Conservation (phyloP, 2,329 filamentous ascomycete genomes). For the Fusarium sambucinum region DNA sequence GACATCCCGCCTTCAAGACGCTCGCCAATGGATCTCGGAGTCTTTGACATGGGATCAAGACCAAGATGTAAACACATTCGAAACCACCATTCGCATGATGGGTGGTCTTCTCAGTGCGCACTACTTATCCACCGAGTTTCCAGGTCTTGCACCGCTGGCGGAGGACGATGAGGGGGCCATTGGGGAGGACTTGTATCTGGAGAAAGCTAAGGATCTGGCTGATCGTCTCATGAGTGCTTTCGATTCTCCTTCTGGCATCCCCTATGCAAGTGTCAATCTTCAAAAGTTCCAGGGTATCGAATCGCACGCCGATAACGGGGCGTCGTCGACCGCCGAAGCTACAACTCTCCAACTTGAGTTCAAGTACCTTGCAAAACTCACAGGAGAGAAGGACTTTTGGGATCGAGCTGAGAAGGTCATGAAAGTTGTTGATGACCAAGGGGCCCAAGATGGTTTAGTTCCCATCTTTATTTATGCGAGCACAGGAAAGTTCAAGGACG, state of each 20-base stretch:
- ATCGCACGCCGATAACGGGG: conserved; percentile 86
- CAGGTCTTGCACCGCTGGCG: conserved; percentile 78
- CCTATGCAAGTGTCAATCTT: conserved; percentile 90
- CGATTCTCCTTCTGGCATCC: conserved; percentile 86
- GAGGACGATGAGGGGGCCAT: conserved; percentile 78
- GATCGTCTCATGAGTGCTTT: conserved; percentile 90
- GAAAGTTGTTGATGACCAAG: conserved; percentile 87
- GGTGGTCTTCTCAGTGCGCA: conserved; percentile 93
- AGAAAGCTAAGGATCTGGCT: conserved; percentile 93
- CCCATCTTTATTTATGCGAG: conserved; percentile 91
- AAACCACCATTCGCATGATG: conserved; percentile 97
- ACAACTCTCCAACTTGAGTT: conserved; percentile 94
- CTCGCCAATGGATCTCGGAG: conserved; percentile 87
- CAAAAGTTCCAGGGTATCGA: conserved; percentile 79
- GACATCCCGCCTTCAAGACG: conserved; percentile 84
- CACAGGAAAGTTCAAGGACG: conserved; percentile 80
- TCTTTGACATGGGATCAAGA: conserved; percentile 88
- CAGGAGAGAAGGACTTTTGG: conserved; percentile 93
- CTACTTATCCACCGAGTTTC: conserved; percentile 88
- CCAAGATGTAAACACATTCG: conserved; percentile 96
- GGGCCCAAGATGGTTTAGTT: conserved; percentile 82
- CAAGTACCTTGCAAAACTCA: conserved; percentile 96
- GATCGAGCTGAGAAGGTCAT: conserved; percentile 92
- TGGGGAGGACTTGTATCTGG: conserved; percentile 92
- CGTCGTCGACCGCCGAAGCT: conserved; percentile 93